phyloP scores from a whole-genome alignment of 805 yeast genomes.

The Cyberlindnera americana region DNA sequence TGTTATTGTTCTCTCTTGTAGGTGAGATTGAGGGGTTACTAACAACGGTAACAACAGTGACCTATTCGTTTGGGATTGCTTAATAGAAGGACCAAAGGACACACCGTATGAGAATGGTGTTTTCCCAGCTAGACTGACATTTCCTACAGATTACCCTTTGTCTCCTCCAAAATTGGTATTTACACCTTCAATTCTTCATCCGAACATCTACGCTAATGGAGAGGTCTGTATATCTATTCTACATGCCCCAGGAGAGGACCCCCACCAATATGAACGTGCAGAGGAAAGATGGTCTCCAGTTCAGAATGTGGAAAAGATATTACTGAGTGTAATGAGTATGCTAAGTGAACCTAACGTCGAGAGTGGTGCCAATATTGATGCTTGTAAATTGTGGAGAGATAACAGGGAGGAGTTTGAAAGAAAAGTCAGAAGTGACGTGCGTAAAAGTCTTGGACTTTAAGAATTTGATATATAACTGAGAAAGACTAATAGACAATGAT shows the following conservation, averaged over 20 bases:
- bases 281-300: slow-evolving; percentile 98
- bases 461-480: too few species aligned
- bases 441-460: slow-evolving; percentile 65
- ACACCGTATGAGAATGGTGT: slow-evolving; percentile 86
- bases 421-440: slow-evolving; percentile 64
- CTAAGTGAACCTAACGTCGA: slow-evolving; percentile 95
- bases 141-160: slow-evolving; percentile 79
- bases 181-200: slow-evolving; percentile 83
- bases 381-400: slow-evolving; percentile 86
- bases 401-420: slow-evolving; percentile 63
- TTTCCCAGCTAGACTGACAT: slow-evolving; percentile 69
- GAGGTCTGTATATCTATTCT: slow-evolving; percentile 93
- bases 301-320: slow-evolving; percentile 94
- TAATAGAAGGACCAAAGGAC: slow-evolving; percentile 78
- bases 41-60: slow-evolving; percentile 30
- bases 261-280: slow-evolving; percentile 90
- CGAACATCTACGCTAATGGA: slow-evolving; percentile 92
- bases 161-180: slow-evolving; percentile 76
- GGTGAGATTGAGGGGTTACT: too few species aligned
- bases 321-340: slow-evolving; percentile 92
- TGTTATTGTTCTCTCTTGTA: too few species aligned
- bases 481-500: too few species aligned
- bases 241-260: slow-evolving; percentile 97
- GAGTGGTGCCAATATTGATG: slow-evolving; percentile 87
- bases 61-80: slow-evolving; percentile 78